Percentiles rank a stretch among this genome's conserved stretches.
Conservation (phyloP, 352 stramenopile species). For the Phytophthora colocasiae region DNA sequence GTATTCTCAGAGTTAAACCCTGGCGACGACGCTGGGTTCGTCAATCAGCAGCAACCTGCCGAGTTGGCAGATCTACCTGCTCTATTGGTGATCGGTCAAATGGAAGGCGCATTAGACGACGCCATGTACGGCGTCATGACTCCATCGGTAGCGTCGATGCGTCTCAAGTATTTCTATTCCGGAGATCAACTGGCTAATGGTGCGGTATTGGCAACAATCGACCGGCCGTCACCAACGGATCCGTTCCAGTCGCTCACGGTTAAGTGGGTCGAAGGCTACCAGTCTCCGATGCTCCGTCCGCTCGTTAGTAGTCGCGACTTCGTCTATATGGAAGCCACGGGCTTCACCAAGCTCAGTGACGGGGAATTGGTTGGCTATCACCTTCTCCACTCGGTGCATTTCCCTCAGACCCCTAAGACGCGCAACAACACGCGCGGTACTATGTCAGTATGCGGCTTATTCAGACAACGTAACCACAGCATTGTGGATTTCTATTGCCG, state of each 20-base stretch:
- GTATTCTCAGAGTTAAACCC: constrained; percentile 35
- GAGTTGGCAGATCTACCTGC: constrained; percentile 27
- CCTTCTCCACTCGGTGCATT: constrained; percentile 66
- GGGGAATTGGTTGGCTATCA: constrained; percentile 70
- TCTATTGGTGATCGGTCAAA: constrained; percentile 33
- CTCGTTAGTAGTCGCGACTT: constrained; percentile 44
- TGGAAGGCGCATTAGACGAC: constrained; percentile 49
- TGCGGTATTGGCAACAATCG: constrained; percentile 45
- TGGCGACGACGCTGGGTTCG: constrained; percentile 7
- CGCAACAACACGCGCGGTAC: constrained; percentile 53
- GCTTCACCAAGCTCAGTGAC: constrained; percentile 39
- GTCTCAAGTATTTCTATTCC: constrained; percentile 49
- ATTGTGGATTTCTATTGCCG: constrained; percentile 57
- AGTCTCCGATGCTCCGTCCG: constrained; percentile 32
- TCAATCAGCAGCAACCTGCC: constrained; percentile 19
- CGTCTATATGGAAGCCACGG: constrained; percentile 31
- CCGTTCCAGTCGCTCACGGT: constrained; percentile 59
- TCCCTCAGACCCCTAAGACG: constrained; percentile 50
- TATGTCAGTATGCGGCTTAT: constrained; percentile 61
- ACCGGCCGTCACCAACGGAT: constrained; percentile 37
- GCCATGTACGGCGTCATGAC: constrained; percentile 50
- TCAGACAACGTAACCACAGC: constrained; percentile 55
- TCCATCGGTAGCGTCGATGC: constrained; percentile 45
- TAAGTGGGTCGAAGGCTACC: constrained; percentile 54
- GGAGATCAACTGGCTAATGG: constrained; percentile 44